Evolutionary conservation across 768 basidiomycete species (phyloP).

Genomic region (Boletus sp.): DNA sequence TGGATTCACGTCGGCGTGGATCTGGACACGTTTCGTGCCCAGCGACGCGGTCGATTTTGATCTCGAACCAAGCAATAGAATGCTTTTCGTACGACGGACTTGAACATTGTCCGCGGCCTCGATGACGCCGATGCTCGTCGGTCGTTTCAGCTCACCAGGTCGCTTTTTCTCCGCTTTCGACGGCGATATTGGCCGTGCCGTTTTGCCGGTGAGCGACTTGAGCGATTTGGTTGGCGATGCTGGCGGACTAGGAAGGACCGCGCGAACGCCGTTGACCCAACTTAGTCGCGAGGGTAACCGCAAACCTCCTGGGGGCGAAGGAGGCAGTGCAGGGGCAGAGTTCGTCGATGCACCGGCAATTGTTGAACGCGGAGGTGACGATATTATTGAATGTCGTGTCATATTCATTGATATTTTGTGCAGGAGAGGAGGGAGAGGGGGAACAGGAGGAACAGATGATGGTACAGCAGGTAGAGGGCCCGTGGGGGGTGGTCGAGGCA

Average conservation of each 20-base stretch:
- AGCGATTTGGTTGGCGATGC: slow-evolving; percentile 24
- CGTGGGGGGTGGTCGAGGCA: slow-evolving; percentile 26
- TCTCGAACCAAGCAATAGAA: slow-evolving; percentile 27
- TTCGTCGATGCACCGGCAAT: neutral
- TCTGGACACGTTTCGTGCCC: slow-evolving; percentile 28
- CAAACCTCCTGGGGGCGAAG: slow-evolving; percentile 29
- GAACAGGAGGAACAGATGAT: slow-evolving; percentile 22
- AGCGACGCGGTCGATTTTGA: slow-evolving; percentile 24
- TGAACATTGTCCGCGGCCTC: slow-evolving; percentile 27
- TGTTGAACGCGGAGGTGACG: slow-evolving; percentile 11
- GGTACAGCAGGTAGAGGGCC: slow-evolving; percentile 31
- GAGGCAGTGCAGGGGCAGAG: slow-evolving; percentile 17
- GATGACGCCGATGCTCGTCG: slow-evolving; percentile 29
- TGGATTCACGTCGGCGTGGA: slow-evolving; percentile 21
- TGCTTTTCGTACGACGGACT: slow-evolving; percentile 31
- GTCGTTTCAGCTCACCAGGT: slow-evolving; percentile 17
- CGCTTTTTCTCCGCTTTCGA: slow-evolving; percentile 8
- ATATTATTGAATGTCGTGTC: neutral
- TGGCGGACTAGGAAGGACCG: slow-evolving; percentile 29
- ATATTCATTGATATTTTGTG: slow-evolving; percentile 13
- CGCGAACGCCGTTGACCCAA: slow-evolving; percentile 26
- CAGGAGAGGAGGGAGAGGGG: slow-evolving; percentile 25
- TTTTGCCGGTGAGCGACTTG: slow-evolving; percentile 8
- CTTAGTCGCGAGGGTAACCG: slow-evolving; percentile 31
- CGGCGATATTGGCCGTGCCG: neutral